Conservation (phyloP, 1,284 basidiomycete genomes). For the Hemileia vastatrix region DNA sequence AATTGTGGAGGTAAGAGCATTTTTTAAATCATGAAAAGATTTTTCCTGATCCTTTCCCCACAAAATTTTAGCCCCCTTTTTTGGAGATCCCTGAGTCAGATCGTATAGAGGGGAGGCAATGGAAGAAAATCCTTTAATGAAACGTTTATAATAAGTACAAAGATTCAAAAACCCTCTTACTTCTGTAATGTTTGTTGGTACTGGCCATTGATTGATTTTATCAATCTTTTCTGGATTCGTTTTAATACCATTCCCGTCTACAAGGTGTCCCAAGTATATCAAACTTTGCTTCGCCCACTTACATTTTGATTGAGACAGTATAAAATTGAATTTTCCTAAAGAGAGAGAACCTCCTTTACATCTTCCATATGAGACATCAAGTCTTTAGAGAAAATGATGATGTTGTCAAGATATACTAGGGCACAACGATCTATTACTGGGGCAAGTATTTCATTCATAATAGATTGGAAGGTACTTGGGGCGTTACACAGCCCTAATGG, state of each 20-base stretch:
- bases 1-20: background rate
- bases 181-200: background rate
- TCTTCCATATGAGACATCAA: background rate
- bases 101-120: conserved; percentile 1
- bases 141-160: conserved; percentile 1
- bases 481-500: conserved; percentile 25
- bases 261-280: background rate
- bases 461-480: conserved; percentile 35
- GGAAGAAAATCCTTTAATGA: background rate
- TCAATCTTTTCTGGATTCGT: background rate
- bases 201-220: background rate
- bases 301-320: background rate
- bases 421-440: background rate
- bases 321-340: background rate
- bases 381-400: background rate
- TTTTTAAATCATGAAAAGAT: background rate
- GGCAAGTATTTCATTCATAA: conserved; percentile 32
- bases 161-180: conserved; percentile 8
- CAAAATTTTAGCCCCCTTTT: background rate
- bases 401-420: background rate
- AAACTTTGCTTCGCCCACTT: background rate
- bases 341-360: background rate
- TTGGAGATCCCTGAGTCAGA: conserved; percentile 3
- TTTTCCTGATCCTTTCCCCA: background rate
- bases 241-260: background rate